Evolutionary conservation across 306 rosid genomes (phyloP), one percentile per base, ranked within the genome.

Genomic region (Medicago ruthenica): DNA sequence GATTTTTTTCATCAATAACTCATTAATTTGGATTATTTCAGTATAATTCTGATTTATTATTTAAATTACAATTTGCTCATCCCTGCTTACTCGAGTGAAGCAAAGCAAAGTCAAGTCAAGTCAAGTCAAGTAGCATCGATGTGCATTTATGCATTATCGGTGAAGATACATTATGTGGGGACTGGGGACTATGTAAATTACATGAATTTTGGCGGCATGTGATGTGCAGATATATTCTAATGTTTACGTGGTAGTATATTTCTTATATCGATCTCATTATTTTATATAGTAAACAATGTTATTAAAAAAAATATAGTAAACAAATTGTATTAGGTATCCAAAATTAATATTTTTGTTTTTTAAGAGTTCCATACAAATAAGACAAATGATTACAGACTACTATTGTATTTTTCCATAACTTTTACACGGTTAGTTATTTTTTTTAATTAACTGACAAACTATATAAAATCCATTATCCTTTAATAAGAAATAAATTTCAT

Each of bases 61-160:
- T 51, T 53, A 17, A 53, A 53, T 53, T 17, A n/a, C 12, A 16
- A 17, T 17, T 17, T 8, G 13, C 24, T 51, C 1, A 51, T 16
- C 58, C 12, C 22, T 4, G 8, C 5, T 5, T 51, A 51, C 16
- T 51, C 22, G 21, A 51, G 0, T 17, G 24, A 51, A 51, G 58
- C 58, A 53, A 53, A 53, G 59, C 17, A 24, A 53, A 17, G 59
- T 53, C 59, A 53, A 53, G 59, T 53, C 59, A 53, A 17, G 59
- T 53, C 59, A 53, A 53, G 59, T 53, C 59, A 53, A 53, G 22
- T 53, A 17, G 6, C 24, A 53, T 53, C 11, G 12, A 17, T 24
- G 12, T 53, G 24, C 59, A 53, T 16, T 53, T 53, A 9, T 53
- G 24, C 13, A 53, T 53, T 53, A 3, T 53, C 5, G 20, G 18